Conservation (phyloP, 1,284 basidiomycete species). For the Fomitiporia mediterranea region DNA sequence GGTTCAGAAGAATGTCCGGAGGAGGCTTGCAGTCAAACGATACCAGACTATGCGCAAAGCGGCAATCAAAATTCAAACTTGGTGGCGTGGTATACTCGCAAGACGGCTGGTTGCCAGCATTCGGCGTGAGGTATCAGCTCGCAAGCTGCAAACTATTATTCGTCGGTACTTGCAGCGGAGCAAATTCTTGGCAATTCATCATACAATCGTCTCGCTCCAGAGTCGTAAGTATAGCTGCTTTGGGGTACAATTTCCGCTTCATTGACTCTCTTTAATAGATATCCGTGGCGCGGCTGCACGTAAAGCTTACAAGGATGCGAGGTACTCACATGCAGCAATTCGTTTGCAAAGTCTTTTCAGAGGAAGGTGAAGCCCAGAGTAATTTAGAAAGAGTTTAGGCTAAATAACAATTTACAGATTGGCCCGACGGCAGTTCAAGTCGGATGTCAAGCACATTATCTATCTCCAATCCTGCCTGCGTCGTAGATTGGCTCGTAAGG, state of each 20-base stretch:
- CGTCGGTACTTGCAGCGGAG: constrained; percentile 75
- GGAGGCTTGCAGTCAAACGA: constrained; percentile 78
- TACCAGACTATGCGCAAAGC: constrained; percentile 72
- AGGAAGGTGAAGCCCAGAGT: constrained; percentile 54
- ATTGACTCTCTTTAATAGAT: constrained; percentile 40
- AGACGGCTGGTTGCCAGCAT: constrained; percentile 67
- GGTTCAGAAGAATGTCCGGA: constrained; percentile 95
- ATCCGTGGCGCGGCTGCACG: constrained; percentile 81
- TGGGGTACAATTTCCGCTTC: neutral
- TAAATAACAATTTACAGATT: constrained; percentile 43
- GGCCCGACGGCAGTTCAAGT: constrained; percentile 56
- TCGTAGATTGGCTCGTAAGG: constrained; percentile 81
- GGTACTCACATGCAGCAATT: constrained; percentile 64
- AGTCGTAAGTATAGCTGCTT: constrained; percentile 60
- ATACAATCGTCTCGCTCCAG: constrained; percentile 74
- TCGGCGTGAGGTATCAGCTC: constrained; percentile 71
- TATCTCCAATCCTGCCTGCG: constrained; percentile 92
- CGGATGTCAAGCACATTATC: constrained; percentile 73
- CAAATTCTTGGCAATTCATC: constrained; percentile 60
- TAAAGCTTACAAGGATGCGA: constrained; percentile 55
- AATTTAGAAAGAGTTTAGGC: neutral
- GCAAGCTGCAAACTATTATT: constrained; percentile 70
- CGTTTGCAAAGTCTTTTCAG: constrained; percentile 84
- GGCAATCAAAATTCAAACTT: constrained; percentile 86
- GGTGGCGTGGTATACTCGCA: constrained; percentile 88